phyloP scores from a whole-genome alignment of 176 grass and related monocot genomes.

The Elymus sibiricus region DNA sequence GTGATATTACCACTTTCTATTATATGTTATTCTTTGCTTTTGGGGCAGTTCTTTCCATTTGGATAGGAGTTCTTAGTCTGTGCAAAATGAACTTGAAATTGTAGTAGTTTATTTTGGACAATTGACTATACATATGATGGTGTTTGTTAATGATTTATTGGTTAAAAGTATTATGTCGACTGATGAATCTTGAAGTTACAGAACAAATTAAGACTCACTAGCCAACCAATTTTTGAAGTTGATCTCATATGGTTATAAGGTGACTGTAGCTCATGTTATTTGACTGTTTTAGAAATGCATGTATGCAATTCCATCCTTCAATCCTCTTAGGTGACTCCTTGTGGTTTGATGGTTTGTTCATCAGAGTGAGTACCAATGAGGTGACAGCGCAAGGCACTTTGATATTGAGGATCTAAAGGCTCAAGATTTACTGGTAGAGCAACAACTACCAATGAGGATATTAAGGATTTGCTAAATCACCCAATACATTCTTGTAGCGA shows the following conservation, averaged over 20 bases:
- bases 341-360: conserved; percentile 9
- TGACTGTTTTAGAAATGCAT: neutral
- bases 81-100: neutral
- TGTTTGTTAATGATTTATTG: no score
- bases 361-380: conserved; percentile 89
- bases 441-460: neutral
- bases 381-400: conserved; percentile 96
- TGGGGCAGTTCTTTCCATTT: neutral
- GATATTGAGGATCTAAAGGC: conserved; percentile 96
- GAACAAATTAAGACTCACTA: neutral
- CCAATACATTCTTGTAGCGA: neutral
- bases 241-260: neutral
- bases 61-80: neutral
- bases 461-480: no score
- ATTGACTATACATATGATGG: no score
- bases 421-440: conserved; percentile 81
- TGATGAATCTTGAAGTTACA: neutral
- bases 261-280: neutral
- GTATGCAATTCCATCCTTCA: neutral
- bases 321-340: neutral
- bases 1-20: conserved; percentile 15
- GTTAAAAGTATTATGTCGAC: no score
- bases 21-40: neutral
- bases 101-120: no score
- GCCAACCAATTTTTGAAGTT: neutral